Conservation (phyloP, 768 basidiomycete species). For the Boletus huronensis region DNA sequence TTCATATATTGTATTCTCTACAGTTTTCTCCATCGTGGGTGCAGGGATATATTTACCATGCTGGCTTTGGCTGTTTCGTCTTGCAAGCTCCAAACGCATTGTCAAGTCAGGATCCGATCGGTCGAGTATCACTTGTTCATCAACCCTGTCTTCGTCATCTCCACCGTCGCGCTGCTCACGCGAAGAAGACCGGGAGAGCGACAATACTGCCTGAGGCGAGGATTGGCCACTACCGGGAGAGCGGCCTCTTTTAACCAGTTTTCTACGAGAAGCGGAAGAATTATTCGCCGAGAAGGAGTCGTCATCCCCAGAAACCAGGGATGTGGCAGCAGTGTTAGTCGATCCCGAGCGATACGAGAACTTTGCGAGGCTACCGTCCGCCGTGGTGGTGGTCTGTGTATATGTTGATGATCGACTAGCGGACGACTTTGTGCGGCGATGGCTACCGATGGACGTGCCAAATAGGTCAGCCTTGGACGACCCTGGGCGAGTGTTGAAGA, state of each 20-base stretch:
- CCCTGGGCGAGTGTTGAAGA: slow-evolving; percentile 72
- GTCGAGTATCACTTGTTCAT: slow-evolving; percentile 44
- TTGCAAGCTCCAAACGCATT: slow-evolving; percentile 74
- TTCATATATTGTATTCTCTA: slow-evolving; percentile 76
- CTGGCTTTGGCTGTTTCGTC: slow-evolving; percentile 81
- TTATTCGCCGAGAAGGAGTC: slow-evolving; percentile 47
- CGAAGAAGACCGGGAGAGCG: slow-evolving; percentile 44
- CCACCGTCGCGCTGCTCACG: slow-evolving; percentile 36
- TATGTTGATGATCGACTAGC: slow-evolving; percentile 70
- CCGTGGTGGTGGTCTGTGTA: slow-evolving; percentile 66
- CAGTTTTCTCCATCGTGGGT: slow-evolving; percentile 42
- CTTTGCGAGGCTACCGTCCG: slow-evolving; percentile 63
- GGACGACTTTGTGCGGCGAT: slow-evolving; percentile 59
- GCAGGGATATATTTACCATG: slow-evolving; percentile 43
- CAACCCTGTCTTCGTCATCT: slow-evolving; percentile 46
- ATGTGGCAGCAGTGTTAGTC: slow-evolving; percentile 60
- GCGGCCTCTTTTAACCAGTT: slow-evolving; percentile 43
- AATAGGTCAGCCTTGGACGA: slow-evolving; percentile 74
- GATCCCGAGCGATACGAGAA: slow-evolving; percentile 73
- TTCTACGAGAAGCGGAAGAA: slow-evolving; percentile 45
- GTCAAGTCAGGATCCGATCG: slow-evolving; percentile 75
- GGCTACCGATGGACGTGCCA: slow-evolving; percentile 64
- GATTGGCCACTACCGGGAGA: slow-evolving; percentile 39
- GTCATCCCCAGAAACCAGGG: slow-evolving; percentile 59
- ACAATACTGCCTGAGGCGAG: slow-evolving; percentile 32